Percentiles rank a stretch among this genome's conserved stretches.
These are phyloP conservation scores for Fraxinus excelsior DNA, from an alignment of 257 asterid species.

Conservation along the genomic window DNA sequence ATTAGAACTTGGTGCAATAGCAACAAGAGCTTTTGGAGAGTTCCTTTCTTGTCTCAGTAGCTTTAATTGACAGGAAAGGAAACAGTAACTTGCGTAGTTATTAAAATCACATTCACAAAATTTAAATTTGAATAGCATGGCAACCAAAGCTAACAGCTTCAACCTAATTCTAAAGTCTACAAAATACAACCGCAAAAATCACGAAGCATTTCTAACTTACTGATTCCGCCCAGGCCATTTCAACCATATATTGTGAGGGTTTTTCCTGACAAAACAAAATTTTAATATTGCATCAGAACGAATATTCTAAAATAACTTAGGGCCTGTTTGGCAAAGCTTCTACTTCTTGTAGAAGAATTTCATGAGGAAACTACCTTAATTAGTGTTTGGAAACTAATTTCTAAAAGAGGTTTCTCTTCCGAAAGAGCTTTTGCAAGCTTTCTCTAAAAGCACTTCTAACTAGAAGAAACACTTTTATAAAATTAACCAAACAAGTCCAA, in stretches of 20 bases:
- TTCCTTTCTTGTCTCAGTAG: not conserved
- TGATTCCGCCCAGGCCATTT: slow-evolving; percentile 73
- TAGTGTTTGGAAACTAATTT: no score
- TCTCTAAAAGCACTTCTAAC: no score
- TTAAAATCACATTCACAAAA: not conserved
- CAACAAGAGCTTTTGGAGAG: slow-evolving; percentile 8
- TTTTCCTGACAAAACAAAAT: slow-evolving; percentile 64
- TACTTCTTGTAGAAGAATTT: no score
- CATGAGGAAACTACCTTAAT: no score
- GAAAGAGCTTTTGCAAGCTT: no score
- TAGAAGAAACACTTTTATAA: no score
- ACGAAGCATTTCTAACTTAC: slow-evolving; percentile 53
- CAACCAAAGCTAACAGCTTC: slow-evolving; percentile 10
- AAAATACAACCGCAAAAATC: slow-evolving; percentile 8
- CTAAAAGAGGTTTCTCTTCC: no score
- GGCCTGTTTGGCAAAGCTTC: no score
- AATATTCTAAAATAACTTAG: not conserved
- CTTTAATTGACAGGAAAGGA: slow-evolving; percentile 11
- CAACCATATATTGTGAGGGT: slow-evolving; percentile 78
- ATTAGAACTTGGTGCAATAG: not conserved
- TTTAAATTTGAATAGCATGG: not conserved
- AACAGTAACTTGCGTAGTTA: not conserved
- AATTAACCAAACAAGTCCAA: no score
- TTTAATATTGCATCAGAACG: slow-evolving; percentile 11
- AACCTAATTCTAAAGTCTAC: not conserved